A percentile compares a stretch with the other conserved stretches of the same genome.
Evolutionary conservation across 768 basidiomycete species (phyloP).

Genomic region (Phaeotremella skinneri): DNA sequence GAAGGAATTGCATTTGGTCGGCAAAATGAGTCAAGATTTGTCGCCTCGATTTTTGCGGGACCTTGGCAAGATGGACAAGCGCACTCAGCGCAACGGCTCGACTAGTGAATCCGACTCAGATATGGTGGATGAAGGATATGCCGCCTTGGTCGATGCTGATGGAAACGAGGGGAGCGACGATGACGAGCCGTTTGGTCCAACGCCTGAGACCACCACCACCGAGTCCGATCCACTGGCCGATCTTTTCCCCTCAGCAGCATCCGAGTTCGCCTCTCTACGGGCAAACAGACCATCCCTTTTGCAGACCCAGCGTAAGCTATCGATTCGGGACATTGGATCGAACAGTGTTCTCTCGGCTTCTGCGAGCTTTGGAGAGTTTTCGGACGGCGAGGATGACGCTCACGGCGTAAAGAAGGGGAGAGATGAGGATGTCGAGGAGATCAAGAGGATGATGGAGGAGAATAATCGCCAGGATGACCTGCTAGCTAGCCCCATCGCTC

Average conservation of each 20-base stretch:
- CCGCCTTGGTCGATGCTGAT: constrained; percentile 9
- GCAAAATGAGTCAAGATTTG: constrained; percentile 15
- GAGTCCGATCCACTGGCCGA: constrained; percentile 6
- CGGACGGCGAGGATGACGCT: constrained; percentile 6
- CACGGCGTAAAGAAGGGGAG: neutral
- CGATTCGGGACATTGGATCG: constrained; percentile 9
- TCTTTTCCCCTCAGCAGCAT: constrained; percentile 2
- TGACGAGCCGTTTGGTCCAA: neutral
- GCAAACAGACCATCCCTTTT: neutral
- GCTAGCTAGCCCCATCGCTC: constrained; percentile 45
- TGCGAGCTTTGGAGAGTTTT: constrained; percentile 13
- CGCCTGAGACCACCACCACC: neutral
- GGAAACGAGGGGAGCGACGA: neutral
- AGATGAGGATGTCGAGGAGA: constrained; percentile 20
- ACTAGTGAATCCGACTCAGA: constrained; percentile 1
- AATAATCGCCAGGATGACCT: constrained; percentile 19
- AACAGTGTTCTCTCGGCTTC: constrained; percentile 14
- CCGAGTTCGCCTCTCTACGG: constrained; percentile 9
- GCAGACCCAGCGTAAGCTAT: neutral
- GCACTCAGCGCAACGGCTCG: neutral
- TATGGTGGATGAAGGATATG: constrained; percentile 6
- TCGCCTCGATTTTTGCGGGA: constrained; percentile 32
- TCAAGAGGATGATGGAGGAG: constrained; percentile 10
- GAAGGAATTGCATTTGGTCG: constrained; percentile 28
- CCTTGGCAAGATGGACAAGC: constrained; percentile 2